Conservation (phyloP, 345 rosid genomes). For the Ceriops decandra region DNA sequence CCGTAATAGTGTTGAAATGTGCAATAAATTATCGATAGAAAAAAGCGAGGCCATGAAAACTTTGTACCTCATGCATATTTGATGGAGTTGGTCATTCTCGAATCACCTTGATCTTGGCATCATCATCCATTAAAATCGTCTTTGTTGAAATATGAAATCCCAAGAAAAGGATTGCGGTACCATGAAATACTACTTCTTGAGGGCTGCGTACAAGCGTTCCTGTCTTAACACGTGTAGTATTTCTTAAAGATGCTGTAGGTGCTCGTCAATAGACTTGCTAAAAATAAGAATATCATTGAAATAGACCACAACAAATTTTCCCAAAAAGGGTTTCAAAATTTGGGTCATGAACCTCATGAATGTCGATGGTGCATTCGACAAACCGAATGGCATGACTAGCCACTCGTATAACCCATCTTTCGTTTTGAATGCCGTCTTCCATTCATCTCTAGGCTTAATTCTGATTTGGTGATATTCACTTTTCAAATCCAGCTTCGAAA, state of each 20-base stretch:
- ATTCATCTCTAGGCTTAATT: not conserved
- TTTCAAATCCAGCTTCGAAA: not conserved
- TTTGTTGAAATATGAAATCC: not conserved
- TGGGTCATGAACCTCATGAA: not conserved
- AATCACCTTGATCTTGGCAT: not conserved
- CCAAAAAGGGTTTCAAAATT: not conserved
- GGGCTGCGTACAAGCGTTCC: not conserved
- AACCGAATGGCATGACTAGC: too few relatives aligned
- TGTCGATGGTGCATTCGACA: not conserved
- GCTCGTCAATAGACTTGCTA: not conserved
- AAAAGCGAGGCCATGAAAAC: not conserved
- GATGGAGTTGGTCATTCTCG: not conserved
- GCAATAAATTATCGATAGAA: constrained; percentile 7
- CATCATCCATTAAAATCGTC: not conserved
- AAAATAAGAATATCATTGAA: not conserved
- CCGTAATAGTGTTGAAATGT: not conserved
- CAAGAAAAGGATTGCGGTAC: not conserved
- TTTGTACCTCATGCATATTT: not conserved
- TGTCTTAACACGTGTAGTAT: not conserved
- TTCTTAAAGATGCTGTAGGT: not conserved
- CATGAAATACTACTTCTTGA: not conserved
- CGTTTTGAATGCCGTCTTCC: not conserved
- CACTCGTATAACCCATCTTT: too few relatives aligned
- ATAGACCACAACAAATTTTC: not conserved
- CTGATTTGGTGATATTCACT: not conserved